Base-by-base conservation (phyloP, 1,139 yeast genomes). In the Lodderomyces elongisporus region DNA sequence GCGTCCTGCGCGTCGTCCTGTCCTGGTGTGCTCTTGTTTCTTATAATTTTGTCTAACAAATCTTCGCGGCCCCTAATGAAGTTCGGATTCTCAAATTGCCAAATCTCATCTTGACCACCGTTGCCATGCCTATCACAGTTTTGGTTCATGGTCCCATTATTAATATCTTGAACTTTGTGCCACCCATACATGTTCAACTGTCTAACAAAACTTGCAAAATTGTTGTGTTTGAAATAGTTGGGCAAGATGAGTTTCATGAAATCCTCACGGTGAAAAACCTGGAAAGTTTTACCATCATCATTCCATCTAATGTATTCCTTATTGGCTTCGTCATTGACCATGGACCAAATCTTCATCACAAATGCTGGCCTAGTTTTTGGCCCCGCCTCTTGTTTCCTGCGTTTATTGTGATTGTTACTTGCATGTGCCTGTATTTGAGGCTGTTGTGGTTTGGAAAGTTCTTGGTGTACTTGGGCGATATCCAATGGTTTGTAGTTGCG, bases 181-280 rank as follows among this genome's bases (percentile, higher is more conserved):
- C 95, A 91, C 25, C 97, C 98, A 53, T 91, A 91, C 95, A 91
- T 91, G 59, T 91, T 91, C 51, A 91, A 70, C 54, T 91, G 98
- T 40, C 97, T 75, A 6, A 89, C 97, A 64, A 91, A 91, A 46
- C 91, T 79, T 26, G 97, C 93, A 60, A 87, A 89, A 60, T 91
- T 91, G 38, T 88, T 78, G 59, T 91, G 97, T 51, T 89, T 89
- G 64, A 91, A 91, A 58, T 88, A 94, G 39, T 79, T 77, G 12
- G 97, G 97, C 39, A 91, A 66, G 20, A 91, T 83, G 33, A 70
- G 64, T 48, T 81, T 85, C 71, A 89, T 93, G 51, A 91, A 89
- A 39, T 76, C 78, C 52, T 91, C 97, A 35, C 95, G 71, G 47
- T 87, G 85, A 35, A 74, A 73, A 5, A 91, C 95, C 44, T 85